phyloP scores from a whole-genome alignment of 2,329 filamentous ascomycete species.

The Sporothrix dimorphospora region DNA sequence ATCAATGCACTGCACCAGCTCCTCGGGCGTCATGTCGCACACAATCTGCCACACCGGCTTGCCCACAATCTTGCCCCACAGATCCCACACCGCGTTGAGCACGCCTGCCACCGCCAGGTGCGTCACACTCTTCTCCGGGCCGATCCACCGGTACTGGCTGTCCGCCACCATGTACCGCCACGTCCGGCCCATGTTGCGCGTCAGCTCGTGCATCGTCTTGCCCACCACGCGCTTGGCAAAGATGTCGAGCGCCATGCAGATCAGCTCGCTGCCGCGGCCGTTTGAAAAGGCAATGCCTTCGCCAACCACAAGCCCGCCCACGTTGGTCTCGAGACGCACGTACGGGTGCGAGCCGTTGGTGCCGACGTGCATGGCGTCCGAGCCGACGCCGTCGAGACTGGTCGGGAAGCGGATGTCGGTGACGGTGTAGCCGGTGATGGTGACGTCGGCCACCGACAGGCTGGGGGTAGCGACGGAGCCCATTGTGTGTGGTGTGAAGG shows the following conservation, averaged over 20 bases:
- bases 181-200: conserved; percentile 80
- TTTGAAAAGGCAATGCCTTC: conserved; percentile 90
- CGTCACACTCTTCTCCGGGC: conserved; percentile 90
- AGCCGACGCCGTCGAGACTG: conserved; percentile 92
- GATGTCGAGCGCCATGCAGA: conserved; percentile 80
- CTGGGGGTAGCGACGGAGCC: not conserved
- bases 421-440: conserved; percentile 71
- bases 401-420: conserved; percentile 81
- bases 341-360: conserved; percentile 92
- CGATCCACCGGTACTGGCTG: conserved; percentile 90
- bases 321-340: conserved; percentile 85
- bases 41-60: conserved; percentile 93
- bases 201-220: conserved; percentile 75
- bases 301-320: conserved; percentile 74
- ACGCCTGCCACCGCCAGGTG: conserved; percentile 88
- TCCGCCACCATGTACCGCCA: conserved; percentile 93
- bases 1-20: conserved; percentile 86
- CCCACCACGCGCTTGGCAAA: conserved; percentile 77
- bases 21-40: conserved; percentile 84
- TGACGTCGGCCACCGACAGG: conserved; percentile 50
- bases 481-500: not conserved
- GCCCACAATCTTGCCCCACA: conserved; percentile 82
- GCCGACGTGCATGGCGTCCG: conserved; percentile 94
- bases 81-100: conserved; percentile 90
- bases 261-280: conserved; percentile 88